Conservation (phyloP, 768 basidiomycete genomes). For the Paxillus ammoniavirescens region DNA sequence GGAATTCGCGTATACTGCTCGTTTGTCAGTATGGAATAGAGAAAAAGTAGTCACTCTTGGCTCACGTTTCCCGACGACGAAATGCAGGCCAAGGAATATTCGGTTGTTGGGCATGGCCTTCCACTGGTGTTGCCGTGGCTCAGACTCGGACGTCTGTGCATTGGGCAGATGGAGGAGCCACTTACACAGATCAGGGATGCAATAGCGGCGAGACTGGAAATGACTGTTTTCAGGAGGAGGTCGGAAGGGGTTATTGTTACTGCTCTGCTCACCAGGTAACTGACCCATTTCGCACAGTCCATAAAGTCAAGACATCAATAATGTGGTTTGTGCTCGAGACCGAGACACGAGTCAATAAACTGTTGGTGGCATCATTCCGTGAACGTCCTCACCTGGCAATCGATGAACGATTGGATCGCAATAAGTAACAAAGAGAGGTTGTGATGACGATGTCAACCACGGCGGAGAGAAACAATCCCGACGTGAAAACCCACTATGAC, state of each 20-base stretch:
- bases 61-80: constrained; percentile 23
- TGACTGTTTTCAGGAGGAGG: background rate
- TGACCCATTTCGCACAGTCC: constrained; percentile 23
- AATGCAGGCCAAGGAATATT: constrained; percentile 24
- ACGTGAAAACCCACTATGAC: constrained; percentile 45
- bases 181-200: constrained; percentile 20
- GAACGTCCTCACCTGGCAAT: constrained; percentile 30
- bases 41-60: background rate
- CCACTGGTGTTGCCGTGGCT: constrained; percentile 12
- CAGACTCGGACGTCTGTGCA: background rate
- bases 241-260: no score
- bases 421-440: constrained; percentile 38
- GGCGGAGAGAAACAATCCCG: constrained; percentile 45
- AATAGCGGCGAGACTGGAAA: constrained; percentile 13
- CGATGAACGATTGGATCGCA: constrained; percentile 37
- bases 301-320: constrained; percentile 19
- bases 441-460: constrained; percentile 47
- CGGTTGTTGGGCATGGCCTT: constrained; percentile 20
- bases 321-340: constrained; percentile 19
- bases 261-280: constrained; percentile 15
- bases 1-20: constrained; percentile 25
- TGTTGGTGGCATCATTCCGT: background rate
- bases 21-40: background rate
- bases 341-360: background rate
- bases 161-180: background rate